phyloP scores from a whole-genome alignment of 148 eudicot species.

The Arctostaphylos glauca region DNA sequence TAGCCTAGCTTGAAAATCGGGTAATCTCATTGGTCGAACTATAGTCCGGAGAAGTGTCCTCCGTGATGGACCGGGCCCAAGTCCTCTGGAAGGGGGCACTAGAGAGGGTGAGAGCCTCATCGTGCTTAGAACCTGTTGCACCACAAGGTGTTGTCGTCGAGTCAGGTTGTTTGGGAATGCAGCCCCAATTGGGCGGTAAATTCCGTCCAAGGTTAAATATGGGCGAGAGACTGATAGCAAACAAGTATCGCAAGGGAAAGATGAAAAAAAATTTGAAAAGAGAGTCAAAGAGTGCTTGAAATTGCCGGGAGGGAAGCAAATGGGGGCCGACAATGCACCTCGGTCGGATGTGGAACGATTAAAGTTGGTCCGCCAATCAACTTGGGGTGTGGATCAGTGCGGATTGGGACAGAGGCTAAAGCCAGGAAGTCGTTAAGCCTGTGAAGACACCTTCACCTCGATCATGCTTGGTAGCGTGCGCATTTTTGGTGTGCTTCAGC shows the following conservation, averaged over 20 bases:
- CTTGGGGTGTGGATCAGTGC: slow-evolving; percentile 28
- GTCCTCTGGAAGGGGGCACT: not conserved
- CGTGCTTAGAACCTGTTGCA: too few species aligned
- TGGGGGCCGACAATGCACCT: slow-evolving; percentile 41
- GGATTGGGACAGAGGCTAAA: slow-evolving; percentile 17
- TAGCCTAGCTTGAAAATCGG: not conserved
- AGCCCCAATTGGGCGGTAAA: too few species aligned
- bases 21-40: not conserved
- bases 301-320: slow-evolving; percentile 48
- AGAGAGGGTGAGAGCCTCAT: not conserved
- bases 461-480: too few species aligned
- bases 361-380: slow-evolving; percentile 31
- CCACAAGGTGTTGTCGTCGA: too few species aligned
- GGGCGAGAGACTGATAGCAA: too few species aligned
- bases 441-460: not conserved
- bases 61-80: not conserved
- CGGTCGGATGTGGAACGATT: slow-evolving; percentile 31
- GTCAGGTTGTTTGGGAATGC: too few species aligned
- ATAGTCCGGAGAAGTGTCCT: not conserved
- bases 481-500: too few species aligned
- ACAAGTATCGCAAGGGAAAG: too few species aligned
- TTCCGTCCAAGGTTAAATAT: too few species aligned
- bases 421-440: not conserved
- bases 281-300: too few species aligned
- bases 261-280: too few species aligned